Conservation (phyloP, 257 asterid genomes). For the Sherardia arvensis region DNA sequence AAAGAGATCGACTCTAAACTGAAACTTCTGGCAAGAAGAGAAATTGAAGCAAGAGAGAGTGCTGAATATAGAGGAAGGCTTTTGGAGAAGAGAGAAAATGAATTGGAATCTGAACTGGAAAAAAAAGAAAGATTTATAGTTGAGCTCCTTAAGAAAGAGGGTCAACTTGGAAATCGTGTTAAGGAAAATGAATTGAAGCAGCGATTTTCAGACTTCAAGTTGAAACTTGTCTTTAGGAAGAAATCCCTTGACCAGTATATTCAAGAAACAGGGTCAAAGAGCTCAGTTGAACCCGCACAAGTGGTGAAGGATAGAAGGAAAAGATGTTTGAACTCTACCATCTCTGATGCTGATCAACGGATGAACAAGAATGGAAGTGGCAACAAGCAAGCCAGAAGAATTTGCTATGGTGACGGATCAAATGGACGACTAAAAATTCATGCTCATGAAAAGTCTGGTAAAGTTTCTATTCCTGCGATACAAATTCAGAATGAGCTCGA, state of each 20-base stretch:
- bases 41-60: background rate
- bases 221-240: background rate
- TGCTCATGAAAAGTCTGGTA: background rate
- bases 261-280: background rate
- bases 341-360: background rate
- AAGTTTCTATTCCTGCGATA: background rate
- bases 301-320: background rate
- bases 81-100: background rate
- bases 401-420: background rate
- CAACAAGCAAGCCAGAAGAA: background rate
- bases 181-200: background rate
- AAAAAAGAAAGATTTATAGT: background rate
- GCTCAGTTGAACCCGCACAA: too few species aligned
- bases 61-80: background rate
- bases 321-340: background rate
- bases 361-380: background rate
- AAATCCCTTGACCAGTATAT: background rate
- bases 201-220: background rate
- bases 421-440: background rate
- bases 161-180: background rate
- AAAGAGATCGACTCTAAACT: too few species aligned
- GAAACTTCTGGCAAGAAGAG: background rate
- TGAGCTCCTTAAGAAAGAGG: background rate
- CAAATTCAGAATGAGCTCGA: background rate
- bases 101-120: background rate